phyloP scores from a whole-genome alignment of 306 rosid species.

The Ormosia semicastrata region DNA sequence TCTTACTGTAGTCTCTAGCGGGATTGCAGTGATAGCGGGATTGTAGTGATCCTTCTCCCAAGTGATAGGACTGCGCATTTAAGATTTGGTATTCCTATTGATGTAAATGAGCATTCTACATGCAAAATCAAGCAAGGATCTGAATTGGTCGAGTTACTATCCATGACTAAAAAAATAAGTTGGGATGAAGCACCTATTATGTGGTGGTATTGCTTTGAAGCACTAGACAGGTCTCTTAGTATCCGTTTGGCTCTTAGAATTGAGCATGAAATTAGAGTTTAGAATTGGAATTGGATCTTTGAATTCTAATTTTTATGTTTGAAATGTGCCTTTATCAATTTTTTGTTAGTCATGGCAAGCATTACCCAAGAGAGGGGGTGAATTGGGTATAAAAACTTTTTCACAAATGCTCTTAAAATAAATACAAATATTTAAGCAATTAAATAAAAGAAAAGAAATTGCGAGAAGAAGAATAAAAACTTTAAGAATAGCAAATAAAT shows the following conservation, averaged over 20 bases:
- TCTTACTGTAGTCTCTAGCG: background rate
- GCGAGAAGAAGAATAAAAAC: too few relatives aligned
- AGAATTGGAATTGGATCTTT: too few relatives aligned
- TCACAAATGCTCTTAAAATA: too few relatives aligned
- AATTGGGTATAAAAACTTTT: too few relatives aligned
- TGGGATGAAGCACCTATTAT: background rate
- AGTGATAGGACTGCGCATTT: background rate
- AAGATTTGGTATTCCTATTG: background rate
- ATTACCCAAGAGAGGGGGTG: too few relatives aligned
- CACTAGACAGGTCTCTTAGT: background rate
- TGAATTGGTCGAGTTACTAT: background rate
- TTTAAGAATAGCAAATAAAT: too few relatives aligned
- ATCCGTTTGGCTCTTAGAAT: background rate
- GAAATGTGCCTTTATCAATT: background rate
- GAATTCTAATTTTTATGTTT: fast-evolving
- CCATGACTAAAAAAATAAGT: background rate
- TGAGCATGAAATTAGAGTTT: too few relatives aligned
- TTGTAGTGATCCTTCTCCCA: background rate
- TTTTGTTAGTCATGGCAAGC: too few relatives aligned
- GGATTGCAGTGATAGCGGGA: too few relatives aligned
- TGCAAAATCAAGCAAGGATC: background rate
- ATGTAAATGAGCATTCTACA: background rate
- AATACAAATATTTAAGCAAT: too few relatives aligned
- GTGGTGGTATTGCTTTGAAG: background rate
- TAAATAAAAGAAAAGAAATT: too few relatives aligned